phyloP scores from a whole-genome alignment of 1,139 yeast species.

The Yamadazyma atlantica region DNA sequence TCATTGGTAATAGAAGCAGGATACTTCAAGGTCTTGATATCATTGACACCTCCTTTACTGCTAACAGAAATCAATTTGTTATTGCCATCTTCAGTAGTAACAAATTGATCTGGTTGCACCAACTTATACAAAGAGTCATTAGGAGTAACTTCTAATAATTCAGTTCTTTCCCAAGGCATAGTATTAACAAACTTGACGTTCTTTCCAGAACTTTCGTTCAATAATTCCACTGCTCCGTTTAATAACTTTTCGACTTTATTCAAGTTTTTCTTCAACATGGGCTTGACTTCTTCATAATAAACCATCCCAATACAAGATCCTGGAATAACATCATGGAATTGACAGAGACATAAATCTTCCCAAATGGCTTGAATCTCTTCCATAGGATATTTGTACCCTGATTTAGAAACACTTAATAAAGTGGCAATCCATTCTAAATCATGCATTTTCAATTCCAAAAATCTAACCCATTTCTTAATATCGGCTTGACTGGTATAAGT shows the following conservation, averaged over 20 bases:
- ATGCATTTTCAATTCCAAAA: slow-evolving; percentile 74
- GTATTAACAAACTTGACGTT: slow-evolving; percentile 43
- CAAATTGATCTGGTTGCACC: not conserved
- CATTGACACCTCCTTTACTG: slow-evolving; percentile 9
- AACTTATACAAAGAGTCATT: slow-evolving; percentile 7
- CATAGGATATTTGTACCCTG: slow-evolving; percentile 67
- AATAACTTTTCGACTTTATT: slow-evolving; percentile 53
- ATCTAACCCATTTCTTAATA: slow-evolving; percentile 77
- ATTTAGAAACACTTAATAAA: slow-evolving; percentile 57
- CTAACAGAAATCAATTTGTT: slow-evolving; percentile 12
- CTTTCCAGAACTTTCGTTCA: slow-evolving; percentile 15
- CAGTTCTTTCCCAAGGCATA: slow-evolving; percentile 68
- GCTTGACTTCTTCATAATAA: slow-evolving; percentile 86
- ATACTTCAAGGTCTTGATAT: slow-evolving; percentile 25
- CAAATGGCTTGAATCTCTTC: slow-evolving; percentile 67
- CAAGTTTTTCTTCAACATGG: slow-evolving; percentile 64
- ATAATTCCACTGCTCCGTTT: slow-evolving; percentile 43
- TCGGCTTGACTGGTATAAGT: slow-evolving; percentile 93
- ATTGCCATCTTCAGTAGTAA: slow-evolving; percentile 2
- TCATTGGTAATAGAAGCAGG: slow-evolving; percentile 49
- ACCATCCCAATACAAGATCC: slow-evolving; percentile 96
- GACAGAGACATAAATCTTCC: slow-evolving; percentile 88
- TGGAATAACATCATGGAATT: slow-evolving; percentile 95
- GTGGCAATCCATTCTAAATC: slow-evolving; percentile 86
- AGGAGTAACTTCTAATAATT: slow-evolving; percentile 40